phyloP scores from a whole-genome alignment of 305 asterid genomes.

The Coffea humblotiana region DNA sequence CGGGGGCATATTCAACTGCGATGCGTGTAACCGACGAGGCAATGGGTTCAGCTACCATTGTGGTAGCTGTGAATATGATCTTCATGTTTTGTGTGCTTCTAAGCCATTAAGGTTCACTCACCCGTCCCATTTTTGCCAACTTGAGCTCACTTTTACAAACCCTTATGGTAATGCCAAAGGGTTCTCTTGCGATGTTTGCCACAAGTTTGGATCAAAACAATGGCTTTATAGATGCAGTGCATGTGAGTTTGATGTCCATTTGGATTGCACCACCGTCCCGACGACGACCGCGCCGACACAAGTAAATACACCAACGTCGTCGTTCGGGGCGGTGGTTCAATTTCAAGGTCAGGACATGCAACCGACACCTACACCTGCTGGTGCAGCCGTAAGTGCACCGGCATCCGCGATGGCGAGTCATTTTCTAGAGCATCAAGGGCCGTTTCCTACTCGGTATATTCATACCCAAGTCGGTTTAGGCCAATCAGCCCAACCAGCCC shows the following conservation, averaged over 20 bases:
- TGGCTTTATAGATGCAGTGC: conserved; percentile 60
- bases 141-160: conserved; percentile 40
- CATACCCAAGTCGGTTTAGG: conserved; percentile 11
- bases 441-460: conserved; percentile 23
- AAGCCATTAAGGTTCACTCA: conserved; percentile 43
- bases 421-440: conserved; percentile 27
- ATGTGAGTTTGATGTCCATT: conserved; percentile 57
- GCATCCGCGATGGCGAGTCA: conserved; percentile 14
- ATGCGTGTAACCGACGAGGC: conserved; percentile 51
- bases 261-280: conserved; percentile 35
- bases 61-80: conserved; percentile 47
- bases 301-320: too few relatives aligned
- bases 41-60: conserved; percentile 69
- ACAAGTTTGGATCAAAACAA: conserved; percentile 41
- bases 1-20: conserved; percentile 59
- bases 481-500: background rate
- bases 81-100: conserved; percentile 55
- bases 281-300: conserved; percentile 16
- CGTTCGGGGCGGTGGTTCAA: background rate
- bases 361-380: conserved; percentile 1
- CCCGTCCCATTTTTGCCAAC: conserved; percentile 47
- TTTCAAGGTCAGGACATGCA: background rate
- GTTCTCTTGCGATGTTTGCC: conserved; percentile 56
- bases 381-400: conserved; percentile 2
- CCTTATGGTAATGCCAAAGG: conserved; percentile 44